A percentile compares a stretch with the other conserved stretches of the same genome.
Conservation (phyloP, 495 filamentous ascomycete genomes). For the Schizothecium vesticola region DNA sequence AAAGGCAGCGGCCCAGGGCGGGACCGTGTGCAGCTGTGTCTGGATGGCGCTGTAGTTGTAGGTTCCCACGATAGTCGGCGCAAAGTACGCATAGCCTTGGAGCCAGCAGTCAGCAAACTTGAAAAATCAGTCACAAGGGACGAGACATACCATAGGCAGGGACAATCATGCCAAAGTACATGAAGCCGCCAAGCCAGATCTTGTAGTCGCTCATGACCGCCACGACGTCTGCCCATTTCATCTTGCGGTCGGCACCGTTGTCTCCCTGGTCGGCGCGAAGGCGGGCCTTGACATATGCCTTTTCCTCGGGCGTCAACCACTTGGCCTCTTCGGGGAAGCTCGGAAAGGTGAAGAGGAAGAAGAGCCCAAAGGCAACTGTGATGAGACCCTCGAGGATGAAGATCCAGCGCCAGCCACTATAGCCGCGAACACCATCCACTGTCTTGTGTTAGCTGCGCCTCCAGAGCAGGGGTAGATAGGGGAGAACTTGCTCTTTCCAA, state of each 20-base stretch:
- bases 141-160: constrained; percentile 61
- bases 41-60: constrained; percentile 62
- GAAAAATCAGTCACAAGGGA: background rate
- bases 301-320: constrained; percentile 72
- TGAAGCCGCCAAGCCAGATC: constrained; percentile 69
- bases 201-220: constrained; percentile 71
- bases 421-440: constrained; percentile 60
- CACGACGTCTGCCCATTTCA: constrained; percentile 59
- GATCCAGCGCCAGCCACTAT: constrained; percentile 83
- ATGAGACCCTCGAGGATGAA: constrained; percentile 68
- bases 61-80: constrained; percentile 66
- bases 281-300: constrained; percentile 64
- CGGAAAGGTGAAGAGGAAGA: constrained; percentile 76
- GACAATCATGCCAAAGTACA: constrained; percentile 87
- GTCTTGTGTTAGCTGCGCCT: background rate
- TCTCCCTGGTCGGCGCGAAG: constrained; percentile 73
- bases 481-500: constrained; percentile 56
- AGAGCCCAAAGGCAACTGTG: constrained; percentile 64
- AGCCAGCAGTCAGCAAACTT: background rate
- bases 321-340: constrained; percentile 51
- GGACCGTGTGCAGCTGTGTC: constrained; percentile 79
- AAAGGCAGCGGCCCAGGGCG: constrained; percentile 78
- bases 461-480: too few species aligned
- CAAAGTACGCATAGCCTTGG: constrained; percentile 55
- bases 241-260: constrained; percentile 59